Conservation (phyloP, 2,329 filamentous ascomycete species). For the Penicillium corylophilum region DNA sequence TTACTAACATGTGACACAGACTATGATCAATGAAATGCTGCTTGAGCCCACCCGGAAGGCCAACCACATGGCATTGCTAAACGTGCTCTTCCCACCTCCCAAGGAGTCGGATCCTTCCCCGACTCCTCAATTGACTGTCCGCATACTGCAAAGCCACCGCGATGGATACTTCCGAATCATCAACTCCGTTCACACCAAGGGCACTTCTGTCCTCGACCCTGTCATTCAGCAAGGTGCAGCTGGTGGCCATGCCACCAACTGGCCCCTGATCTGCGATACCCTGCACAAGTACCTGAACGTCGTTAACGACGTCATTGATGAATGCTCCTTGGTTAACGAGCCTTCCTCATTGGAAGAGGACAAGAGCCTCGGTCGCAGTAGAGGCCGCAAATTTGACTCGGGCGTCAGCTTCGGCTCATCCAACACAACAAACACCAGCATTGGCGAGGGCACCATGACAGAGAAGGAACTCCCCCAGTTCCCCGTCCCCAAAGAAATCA, state of each 20-base stretch:
- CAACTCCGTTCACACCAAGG: slow-evolving; percentile 56
- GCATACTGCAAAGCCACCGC: slow-evolving; percentile 57
- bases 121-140: slow-evolving; percentile 52
- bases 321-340: slow-evolving; percentile 54
- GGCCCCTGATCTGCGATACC: slow-evolving; percentile 50
- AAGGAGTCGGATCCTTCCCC: slow-evolving; percentile 45
- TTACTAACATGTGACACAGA: slow-evolving; percentile 37
- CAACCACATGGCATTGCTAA: slow-evolving; percentile 67
- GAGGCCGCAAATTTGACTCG: slow-evolving; percentile 61
- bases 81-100: slow-evolving; percentile 64
- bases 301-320: slow-evolving; percentile 61
- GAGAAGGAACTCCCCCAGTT: slow-evolving; percentile 46
- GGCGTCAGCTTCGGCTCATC: slow-evolving; percentile 59
- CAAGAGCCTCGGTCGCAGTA: slow-evolving; percentile 36
- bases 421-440: slow-evolving; percentile 31
- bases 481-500: slow-evolving; percentile 23
- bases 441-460: slow-evolving; percentile 27
- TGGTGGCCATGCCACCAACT: slow-evolving; percentile 55
- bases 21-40: slow-evolving; percentile 64
- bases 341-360: slow-evolving; percentile 36
- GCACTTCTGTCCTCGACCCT: slow-evolving; percentile 52
- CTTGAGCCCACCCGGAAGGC: slow-evolving; percentile 62
- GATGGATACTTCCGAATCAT: slow-evolving; percentile 64
- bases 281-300: slow-evolving; percentile 60
- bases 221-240: slow-evolving; percentile 55